phyloP scores from a whole-genome alignment of 2,329 filamentous ascomycete genomes.

The Xylaria sp. region DNA sequence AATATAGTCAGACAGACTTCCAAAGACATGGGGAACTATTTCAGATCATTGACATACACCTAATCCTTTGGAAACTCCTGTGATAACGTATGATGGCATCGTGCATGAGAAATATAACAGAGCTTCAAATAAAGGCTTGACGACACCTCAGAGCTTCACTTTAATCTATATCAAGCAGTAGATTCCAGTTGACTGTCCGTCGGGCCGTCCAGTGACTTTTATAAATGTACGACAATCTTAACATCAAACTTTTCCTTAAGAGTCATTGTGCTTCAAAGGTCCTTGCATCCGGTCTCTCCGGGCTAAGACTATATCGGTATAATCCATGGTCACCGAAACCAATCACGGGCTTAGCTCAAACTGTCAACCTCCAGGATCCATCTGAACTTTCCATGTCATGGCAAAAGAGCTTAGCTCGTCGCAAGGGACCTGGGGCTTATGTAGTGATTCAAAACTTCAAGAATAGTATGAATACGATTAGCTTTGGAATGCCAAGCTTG shows the following conservation, averaged over 20 bases:
- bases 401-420: not conserved
- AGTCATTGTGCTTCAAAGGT: not conserved
- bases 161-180: not conserved
- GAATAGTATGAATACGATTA: not conserved
- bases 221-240: not conserved
- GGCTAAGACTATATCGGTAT: not conserved
- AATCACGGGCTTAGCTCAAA: conserved; percentile 6
- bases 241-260: not conserved
- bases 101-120: not conserved
- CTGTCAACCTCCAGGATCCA: too few relatives aligned
- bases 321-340: conserved; percentile 1
- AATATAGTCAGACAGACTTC: not conserved
- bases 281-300: not conserved
- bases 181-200: too few relatives aligned
- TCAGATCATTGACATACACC: not conserved
- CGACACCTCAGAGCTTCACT: not conserved
- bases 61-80: conserved; percentile 5
- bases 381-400: not conserved
- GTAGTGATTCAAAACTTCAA: not conserved
- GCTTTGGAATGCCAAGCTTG: not conserved
- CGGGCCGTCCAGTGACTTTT: not conserved
- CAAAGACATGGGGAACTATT: not conserved
- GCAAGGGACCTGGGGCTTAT: not conserved
- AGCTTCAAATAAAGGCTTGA: not conserved
- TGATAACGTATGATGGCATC: conserved; percentile 10